Evolutionary conservation across 495 filamentous ascomycete species (phyloP), one percentile per base, ranked within the genome.

Genomic region (Letharia lupina): DNA sequence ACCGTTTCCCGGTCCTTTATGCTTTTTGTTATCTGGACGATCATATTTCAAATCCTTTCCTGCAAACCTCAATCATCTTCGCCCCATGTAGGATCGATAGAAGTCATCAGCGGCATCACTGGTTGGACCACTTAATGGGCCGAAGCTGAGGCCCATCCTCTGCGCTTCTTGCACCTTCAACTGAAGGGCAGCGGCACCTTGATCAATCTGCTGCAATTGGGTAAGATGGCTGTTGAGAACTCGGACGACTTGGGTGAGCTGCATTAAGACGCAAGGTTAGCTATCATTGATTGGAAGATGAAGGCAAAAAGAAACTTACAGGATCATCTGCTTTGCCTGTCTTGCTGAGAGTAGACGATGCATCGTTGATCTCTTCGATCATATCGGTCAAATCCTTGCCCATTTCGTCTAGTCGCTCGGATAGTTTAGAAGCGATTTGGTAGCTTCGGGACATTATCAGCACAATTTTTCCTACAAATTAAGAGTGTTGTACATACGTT

Each of bases 331-430:
- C 81, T 75, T 91, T 93, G 76, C 81, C 88, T 54, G 88, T 92
- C 82, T 93, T 94, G 81, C 85, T 93, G 67, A 99, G 79, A 8
- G 84, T 88, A 37, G 88, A 81, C 12, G 88, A 91, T 59, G 91
- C 91, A 65, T 85, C 84, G 72, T 99, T 99, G 72, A 98, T 94
- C 76, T 96, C 94, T 72, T 96, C 92, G 72, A 99, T 96, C 92
- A 99, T 97, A 76, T 87, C 90, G 50, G 82, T 83, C 61, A 98
- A 78, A 75, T 96, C 91, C 75, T 89, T 91, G 75, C 91, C 91
- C 89, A 96, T 95, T 64, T 91, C 89, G 52, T 91, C 90, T 71
- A 98, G 75, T 62, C 86, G 84, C 71, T 96, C 91, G 3, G 89
- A 90, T 56, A 98, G 81, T 75, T 89, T 91, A 80, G 97, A 93